These are phyloP conservation scores for Eucalyptus cloeziana DNA, from an alignment of 345 rosid species.

Conservation along the genomic window DNA sequence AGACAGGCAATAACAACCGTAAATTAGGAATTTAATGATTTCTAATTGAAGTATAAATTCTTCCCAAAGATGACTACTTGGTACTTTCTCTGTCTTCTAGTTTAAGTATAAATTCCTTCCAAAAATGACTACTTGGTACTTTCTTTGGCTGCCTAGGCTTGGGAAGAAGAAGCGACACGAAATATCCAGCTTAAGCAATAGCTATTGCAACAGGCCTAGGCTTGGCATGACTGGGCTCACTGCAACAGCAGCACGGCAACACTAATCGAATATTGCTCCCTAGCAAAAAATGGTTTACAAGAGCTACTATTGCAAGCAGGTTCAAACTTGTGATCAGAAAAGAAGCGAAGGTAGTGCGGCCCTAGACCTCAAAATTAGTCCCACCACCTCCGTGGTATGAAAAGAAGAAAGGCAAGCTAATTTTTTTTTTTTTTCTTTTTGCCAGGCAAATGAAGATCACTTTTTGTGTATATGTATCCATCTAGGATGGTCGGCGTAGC, in stretches of 20 bases:
- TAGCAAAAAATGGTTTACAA: neutral
- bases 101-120: too few species aligned
- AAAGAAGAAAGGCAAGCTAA: too few species aligned
- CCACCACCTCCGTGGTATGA: neutral
- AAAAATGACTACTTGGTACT: neutral
- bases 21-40: too few species aligned
- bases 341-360: neutral
- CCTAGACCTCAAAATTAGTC: neutral
- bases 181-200: neutral
- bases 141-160: neutral
- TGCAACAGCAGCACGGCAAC: neutral
- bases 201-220: neutral
- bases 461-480: too few species aligned
- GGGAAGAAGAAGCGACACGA: neutral
- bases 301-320: neutral
- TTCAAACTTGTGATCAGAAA: neutral
- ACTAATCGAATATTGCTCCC: neutral
- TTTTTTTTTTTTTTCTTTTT: too few species aligned
- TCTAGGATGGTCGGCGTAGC: too few species aligned
- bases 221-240: neutral
- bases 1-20: too few species aligned
- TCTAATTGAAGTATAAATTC: too few species aligned
- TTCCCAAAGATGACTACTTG: neutral
- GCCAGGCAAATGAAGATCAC: too few species aligned
- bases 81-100: neutral